These are phyloP conservation scores for Yamadazyma atlantica DNA, from an alignment of 1,139 yeast species.

Conservation along the genomic window DNA sequence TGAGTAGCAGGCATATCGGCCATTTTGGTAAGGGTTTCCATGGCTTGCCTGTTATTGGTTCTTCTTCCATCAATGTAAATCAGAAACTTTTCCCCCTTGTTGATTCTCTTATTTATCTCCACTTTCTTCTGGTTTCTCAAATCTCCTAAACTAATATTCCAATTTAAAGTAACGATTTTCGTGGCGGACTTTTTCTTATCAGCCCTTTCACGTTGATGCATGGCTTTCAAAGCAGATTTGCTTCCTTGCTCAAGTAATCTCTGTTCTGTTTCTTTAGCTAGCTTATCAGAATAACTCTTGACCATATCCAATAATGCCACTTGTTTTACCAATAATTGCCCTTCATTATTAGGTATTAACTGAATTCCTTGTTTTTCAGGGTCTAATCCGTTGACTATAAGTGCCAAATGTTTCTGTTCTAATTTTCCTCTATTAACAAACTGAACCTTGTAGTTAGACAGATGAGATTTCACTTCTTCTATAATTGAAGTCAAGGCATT, in stretches of 20 bases:
- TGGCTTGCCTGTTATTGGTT: constrained; percentile 5
- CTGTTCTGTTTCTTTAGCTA: constrained; percentile 32
- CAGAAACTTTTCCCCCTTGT: constrained; percentile 35
- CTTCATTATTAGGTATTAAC: constrained; percentile 22
- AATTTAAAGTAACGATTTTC: constrained; percentile 33
- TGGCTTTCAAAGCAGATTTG: constrained; percentile 27
- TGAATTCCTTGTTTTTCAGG: constrained; percentile 30
- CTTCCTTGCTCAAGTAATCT: constrained; percentile 38
- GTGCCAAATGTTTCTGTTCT: constrained; percentile 24
- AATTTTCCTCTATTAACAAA: constrained; percentile 28
- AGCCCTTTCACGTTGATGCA: constrained; percentile 28
- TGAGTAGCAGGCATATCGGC: constrained; percentile 1
- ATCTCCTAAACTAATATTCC: constrained; percentile 43
- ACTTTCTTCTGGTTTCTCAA: constrained; percentile 36
- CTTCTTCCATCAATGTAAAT: constrained; percentile 28
- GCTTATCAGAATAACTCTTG: constrained; percentile 28
- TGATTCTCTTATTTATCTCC: constrained; percentile 33
- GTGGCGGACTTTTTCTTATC: constrained; percentile 39
- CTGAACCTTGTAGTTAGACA: constrained; percentile 26
- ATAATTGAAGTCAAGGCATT: constrained; percentile 33
- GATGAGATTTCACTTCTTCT: constrained; percentile 22
- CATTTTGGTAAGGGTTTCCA: constrained; percentile 13
- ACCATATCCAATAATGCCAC: constrained; percentile 34
- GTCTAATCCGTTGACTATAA: constrained; percentile 31
- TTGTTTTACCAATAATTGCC: constrained; percentile 28